Evolutionary conservation across 164 flowering plant species (phyloP).

Genomic region (Vitis labrusca): DNA sequence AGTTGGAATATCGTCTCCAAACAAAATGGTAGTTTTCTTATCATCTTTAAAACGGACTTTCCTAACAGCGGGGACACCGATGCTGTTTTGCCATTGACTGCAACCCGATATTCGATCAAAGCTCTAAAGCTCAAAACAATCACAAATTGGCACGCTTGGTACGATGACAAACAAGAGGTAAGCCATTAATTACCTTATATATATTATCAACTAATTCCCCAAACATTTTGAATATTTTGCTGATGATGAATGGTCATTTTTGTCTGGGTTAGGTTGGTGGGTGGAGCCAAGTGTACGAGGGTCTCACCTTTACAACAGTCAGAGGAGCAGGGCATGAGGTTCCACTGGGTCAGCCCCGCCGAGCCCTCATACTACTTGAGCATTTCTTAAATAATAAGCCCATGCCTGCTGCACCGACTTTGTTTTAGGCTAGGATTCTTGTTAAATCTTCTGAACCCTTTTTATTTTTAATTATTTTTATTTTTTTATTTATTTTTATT

Average conservation of each 20-base stretch:
- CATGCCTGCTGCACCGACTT: conserved; percentile 13
- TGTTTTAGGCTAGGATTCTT: background rate
- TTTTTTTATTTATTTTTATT: background rate
- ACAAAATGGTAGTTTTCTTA: no score
- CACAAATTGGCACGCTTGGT: conserved; percentile 31
- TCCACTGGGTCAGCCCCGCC: conserved; percentile 27
- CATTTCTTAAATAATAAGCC: conserved; percentile 17
- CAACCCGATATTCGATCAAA: conserved; percentile 30
- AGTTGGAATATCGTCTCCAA: no score
- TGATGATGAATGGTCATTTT: background rate
- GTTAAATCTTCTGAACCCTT: background rate
- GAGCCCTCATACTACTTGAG: conserved; percentile 16
- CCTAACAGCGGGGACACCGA: conserved; percentile 35
- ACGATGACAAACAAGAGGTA: conserved; percentile 17
- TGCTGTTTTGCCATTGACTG: conserved; percentile 36
- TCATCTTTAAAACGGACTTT: no score
- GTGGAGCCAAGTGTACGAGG: conserved; percentile 40
- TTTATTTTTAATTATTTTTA: background rate
- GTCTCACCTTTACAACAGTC: conserved; percentile 33
- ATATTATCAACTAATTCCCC: no score
- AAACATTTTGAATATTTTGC: no score
- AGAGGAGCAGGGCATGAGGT: conserved; percentile 51
- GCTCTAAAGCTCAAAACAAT: conserved; percentile 24
- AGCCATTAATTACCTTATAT: background rate
- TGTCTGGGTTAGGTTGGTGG: conserved; percentile 35